Evolutionary conservation across 257 asterid species (phyloP), one percentile per base, ranked within the genome.

Genomic region (Plantago major): DNA sequence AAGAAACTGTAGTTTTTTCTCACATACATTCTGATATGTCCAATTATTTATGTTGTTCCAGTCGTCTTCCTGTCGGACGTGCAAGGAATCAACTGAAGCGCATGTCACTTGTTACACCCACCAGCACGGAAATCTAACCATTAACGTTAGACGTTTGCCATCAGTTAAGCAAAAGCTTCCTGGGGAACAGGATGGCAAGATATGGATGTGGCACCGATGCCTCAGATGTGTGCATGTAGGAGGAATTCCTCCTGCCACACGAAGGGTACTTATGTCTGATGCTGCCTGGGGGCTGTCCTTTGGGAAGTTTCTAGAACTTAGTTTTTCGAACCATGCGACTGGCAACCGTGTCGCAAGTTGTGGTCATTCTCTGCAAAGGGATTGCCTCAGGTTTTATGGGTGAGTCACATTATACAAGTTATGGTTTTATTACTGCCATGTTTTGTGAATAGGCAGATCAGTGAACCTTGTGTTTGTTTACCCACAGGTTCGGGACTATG

Each of bases 201-300:
- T 93, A 69, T 93, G 99, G 99, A 93, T 93, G 99, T 93, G 99
- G 99, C 99, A 93, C 62, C 73, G 97, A 68, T 93, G 99, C 82
- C 89, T 93, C 62, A 80, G 70, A 75, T 93, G 99, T 63, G 73
- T 67, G 16, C 83, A 70, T 17, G 54, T 69, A 8, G 85, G 76
- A 15, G 96, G 95, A 58, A 87, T 84, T 63, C 96, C 99, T 38
- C 97, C 97, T 11, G 94, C 95, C 54, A 85, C 90, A 51, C 81
- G 55, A 49, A 81, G 94, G 63, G 92, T 89, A 28, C 78, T 87
- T 50, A 89, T 93, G 99, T 89, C 97, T 15, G 87, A 87, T 75
- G 83, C 97, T 62, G 99, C 99, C 42, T 89, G 97, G 99, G 99
- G 99, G 14, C 94, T 93, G 55, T 93, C 99, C 9, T 89, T 93